Evolutionary conservation across 1,139 yeast species (phyloP), one percentile per base, ranked within the genome.

Genomic region (Ogataea hybrid): DNA sequence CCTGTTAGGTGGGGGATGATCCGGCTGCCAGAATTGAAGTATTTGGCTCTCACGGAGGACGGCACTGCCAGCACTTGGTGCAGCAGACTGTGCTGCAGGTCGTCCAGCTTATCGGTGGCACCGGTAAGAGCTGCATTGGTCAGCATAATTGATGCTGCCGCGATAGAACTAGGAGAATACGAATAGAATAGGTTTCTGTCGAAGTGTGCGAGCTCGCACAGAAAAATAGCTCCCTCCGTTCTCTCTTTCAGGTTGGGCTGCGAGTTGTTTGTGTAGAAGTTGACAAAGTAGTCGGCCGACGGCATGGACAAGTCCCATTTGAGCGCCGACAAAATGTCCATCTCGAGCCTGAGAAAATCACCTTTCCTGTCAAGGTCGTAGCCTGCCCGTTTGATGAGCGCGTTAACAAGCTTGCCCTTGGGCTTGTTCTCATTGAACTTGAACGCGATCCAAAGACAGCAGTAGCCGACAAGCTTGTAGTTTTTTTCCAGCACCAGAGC

Each of bases 371-470:
- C 79, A 53, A 80, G 74, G 50, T 76, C 75, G 44, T 56, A 57
- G 60, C 85, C 83, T 57, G 88, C 82, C 62, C 80, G 73, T 50
- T 71, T 71, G 54, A 81, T 65, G 47, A 77, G 68, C 52, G 77
- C 79, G 51, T 73, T 71, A 47, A 79, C 61, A 16, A 77, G 67
- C 22, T 88, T 86, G 36, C 81, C 76, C 57, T 78, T 78, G 52
- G 75, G 75, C 63, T 84, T 84, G 43, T 79, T 70, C 58, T 84
- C 92, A 62, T 78, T 70, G 59, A 77, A 81, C 64, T 84, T 84
- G 49, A 88, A 78, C 33, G 85, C 75, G 39, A 83, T 74, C 94
- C 92, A 84, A 38, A 84, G 66, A 49, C 86, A 75, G 21, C 88
- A 79, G 47, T 84, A 69, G 3, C 89, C 90, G 47, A 83, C 66